phyloP scores from a whole-genome alignment of 2,329 filamentous ascomycete species.

The Aspergillus texensis region DNA sequence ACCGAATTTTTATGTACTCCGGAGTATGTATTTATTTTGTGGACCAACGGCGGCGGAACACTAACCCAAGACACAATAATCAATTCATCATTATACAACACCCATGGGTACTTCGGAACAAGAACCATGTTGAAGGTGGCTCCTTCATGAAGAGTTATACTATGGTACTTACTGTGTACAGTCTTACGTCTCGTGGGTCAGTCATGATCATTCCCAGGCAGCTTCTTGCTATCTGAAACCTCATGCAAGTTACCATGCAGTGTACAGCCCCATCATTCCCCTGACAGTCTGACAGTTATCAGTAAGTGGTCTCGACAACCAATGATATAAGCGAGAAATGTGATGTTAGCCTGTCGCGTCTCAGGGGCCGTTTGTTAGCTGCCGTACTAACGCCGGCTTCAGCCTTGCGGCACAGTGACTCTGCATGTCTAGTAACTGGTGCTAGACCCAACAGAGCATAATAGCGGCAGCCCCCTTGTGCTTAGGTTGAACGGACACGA shows the following conservation, averaged over 20 bases:
- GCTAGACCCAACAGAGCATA: background rate
- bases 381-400: background rate
- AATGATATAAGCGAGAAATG: background rate
- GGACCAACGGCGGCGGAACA: background rate
- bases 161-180: background rate
- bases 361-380: background rate
- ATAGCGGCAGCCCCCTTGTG: background rate
- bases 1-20: background rate
- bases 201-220: background rate
- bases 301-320: background rate
- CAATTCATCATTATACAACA: background rate
- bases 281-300: background rate
- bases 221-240: background rate
- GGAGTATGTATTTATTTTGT: background rate
- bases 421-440: background rate
- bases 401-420: constrained; percentile 1
- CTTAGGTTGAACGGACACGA: background rate
- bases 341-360: background rate
- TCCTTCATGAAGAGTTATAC: background rate
- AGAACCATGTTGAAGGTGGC: background rate
- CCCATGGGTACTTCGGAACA: background rate
- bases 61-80: background rate
- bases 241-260: background rate
- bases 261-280: background rate
- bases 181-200: background rate